Percentiles rank a stretch among this genome's conserved stretches.
phyloP scores from a whole-genome alignment of 1,284 basidiomycete genomes.

The Cutaneotrichosporon sp. region DNA sequence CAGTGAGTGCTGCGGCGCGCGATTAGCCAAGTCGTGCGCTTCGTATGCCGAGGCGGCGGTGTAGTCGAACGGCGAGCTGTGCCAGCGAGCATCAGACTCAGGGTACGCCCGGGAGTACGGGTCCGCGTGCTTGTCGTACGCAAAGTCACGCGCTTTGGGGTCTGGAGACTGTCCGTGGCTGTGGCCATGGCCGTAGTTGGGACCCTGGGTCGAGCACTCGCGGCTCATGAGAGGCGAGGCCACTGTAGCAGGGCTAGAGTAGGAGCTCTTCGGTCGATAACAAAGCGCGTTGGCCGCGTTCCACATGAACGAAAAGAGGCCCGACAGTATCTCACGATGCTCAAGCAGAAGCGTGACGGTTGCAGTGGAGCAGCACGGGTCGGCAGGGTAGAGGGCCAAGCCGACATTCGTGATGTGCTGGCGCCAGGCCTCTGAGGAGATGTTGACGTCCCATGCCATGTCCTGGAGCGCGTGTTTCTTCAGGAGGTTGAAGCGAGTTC shows the following conservation, averaged over 20 bases:
- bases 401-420: not conserved
- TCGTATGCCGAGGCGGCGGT: not conserved
- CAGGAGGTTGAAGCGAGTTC: slow-evolving; percentile 7
- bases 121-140: not conserved
- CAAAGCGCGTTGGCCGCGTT: not conserved
- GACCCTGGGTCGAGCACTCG: not conserved
- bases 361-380: not conserved
- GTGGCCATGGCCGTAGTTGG: not conserved
- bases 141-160: not conserved
- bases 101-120: not conserved
- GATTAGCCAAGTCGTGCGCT: not conserved
- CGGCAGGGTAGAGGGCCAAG: not conserved
- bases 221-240: not conserved
- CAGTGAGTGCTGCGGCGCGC: not conserved
- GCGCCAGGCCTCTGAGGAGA: slow-evolving; percentile 5
- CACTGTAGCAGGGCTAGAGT: not conserved
- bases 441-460: slow-evolving; percentile 7
- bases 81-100: not conserved
- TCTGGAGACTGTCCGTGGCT: not conserved
- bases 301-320: slow-evolving; percentile 4
- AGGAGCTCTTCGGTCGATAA: not conserved
- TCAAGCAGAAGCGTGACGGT: not conserved
- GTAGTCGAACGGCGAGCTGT: not conserved
- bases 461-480: slow-evolving; percentile 8
- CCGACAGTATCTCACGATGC: not conserved